Evolutionary conservation across 805 yeast species (phyloP), one percentile per base, ranked within the genome.

Genomic region (Metschnikowia koreensis): DNA sequence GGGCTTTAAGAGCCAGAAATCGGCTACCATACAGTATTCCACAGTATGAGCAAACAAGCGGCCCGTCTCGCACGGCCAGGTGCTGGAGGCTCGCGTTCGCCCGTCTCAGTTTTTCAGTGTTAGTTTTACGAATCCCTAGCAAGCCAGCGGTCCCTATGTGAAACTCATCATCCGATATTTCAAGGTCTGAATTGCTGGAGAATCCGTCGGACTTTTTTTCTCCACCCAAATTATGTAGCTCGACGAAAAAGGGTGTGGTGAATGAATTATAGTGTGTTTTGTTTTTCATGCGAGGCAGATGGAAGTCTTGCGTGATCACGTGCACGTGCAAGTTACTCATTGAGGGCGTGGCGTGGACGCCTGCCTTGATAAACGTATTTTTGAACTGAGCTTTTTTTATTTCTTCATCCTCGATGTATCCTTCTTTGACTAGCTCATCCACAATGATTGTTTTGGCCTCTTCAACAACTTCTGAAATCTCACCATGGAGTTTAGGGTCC

Each of bases 281-380:
- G 58, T 82, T 72, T 64, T 87, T 88, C 69, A 88, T 50, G 27
- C 72, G 60, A 0, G 68, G 68, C 9, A 87, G 80, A 56, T 71
- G 60, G 60, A 85, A 78, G 65, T 89, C 96, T 45, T 69, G 72
- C 0, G 91, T 82, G 44, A 89, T 74, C 26, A 89, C 81, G 68
- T 89, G 96, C 16, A 89, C 70, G 61, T 89, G 96, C 42, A 88
- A 60, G 63, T 89, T 87, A 38, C 66, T 67, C 76, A 88, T 64
- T 0, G 91, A 84, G 2, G 96, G 96, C 1, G 77, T 76, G 5
- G 87, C 66, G 66, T 89, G 96, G 27, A 87, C 76, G 0, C 96
- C 93, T 8, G 76, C 78, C 53, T 71, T 69, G 8, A 86, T 70
- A 50, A 66, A 68, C 11, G 51, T 36, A 26, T 60, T 56, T 36